Evolutionary conservation across 352 stramenopile genomes (phyloP).

Genomic region (Phytophthora parvispora): DNA sequence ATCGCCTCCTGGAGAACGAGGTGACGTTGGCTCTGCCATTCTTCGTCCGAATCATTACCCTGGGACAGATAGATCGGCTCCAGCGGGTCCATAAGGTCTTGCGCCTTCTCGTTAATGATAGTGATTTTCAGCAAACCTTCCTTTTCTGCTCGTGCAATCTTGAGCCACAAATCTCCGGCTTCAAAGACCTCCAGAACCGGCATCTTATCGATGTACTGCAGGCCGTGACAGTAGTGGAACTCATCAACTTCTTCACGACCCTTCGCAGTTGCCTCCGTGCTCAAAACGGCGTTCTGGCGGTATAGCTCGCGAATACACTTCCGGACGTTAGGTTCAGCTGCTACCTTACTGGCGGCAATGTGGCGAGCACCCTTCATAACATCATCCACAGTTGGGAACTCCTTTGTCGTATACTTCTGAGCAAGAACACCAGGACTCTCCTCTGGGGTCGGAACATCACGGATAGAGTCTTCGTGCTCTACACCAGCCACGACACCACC

Average conservation of each 20-base stretch:
- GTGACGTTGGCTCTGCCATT: conserved; percentile 89
- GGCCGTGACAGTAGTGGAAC: conserved; percentile 88
- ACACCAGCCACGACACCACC: conserved; percentile 81
- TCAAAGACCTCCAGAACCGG: conserved; percentile 85
- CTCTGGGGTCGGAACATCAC: conserved; percentile 80
- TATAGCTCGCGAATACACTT: conserved; percentile 90
- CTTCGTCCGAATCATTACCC: conserved; percentile 71
- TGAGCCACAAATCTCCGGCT: conserved; percentile 81
- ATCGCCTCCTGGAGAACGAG: conserved; percentile 89
- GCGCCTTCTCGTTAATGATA: conserved; percentile 85
- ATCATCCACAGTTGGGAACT: conserved; percentile 88
- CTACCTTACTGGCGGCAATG: conserved; percentile 88
- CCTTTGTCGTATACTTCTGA: conserved; percentile 85
- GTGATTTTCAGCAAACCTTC: conserved; percentile 83
- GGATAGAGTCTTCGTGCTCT: conserved; percentile 72
- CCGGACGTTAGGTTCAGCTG: conserved; percentile 86
- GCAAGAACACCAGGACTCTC: conserved; percentile 76
- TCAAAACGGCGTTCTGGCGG: conserved; percentile 78
- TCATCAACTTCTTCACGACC: conserved; percentile 91
- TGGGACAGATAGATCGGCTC: conserved; percentile 75
- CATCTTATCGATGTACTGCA: conserved; percentile 91
- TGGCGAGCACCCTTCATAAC: conserved; percentile 92
- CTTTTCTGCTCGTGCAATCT: conserved; percentile 84
- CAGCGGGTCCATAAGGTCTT: conserved; percentile 87
- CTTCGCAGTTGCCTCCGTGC: conserved; percentile 82